A percentile compares a stretch with the other conserved stretches of the same genome.
Evolutionary conservation across 257 asterid genomes (phyloP).

Genomic region (Prunella vulgaris): DNA sequence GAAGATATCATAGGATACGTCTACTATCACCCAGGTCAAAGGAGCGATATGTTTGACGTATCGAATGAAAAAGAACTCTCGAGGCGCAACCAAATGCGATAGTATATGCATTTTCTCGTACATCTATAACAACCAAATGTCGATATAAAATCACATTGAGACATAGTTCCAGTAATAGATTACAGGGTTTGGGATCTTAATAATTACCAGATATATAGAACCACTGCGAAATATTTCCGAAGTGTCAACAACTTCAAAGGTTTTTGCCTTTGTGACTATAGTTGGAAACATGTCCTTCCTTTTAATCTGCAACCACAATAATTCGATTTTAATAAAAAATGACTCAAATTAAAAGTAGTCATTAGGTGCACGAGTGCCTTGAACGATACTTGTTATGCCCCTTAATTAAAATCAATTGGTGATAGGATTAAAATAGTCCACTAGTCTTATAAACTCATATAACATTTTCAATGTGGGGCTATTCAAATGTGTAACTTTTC

Average conservation of each 20-base stretch:
- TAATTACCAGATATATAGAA: slow-evolving; percentile 46
- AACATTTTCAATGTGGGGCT: too few relatives aligned
- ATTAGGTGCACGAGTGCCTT: too few relatives aligned
- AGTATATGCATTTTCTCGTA: slow-evolving; percentile 55
- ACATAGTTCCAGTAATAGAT: too few relatives aligned
- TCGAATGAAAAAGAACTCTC: slow-evolving; percentile 60
- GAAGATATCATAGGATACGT: slow-evolving; percentile 48
- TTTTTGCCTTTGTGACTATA: slow-evolving; percentile 45
- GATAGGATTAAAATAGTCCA: too few relatives aligned
- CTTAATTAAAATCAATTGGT: too few relatives aligned
- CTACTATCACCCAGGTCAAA: slow-evolving; percentile 51
- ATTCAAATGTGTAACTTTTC: too few relatives aligned
- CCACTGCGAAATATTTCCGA: slow-evolving; percentile 31
- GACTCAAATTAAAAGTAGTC: too few relatives aligned
- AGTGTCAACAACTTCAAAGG: slow-evolving; percentile 39
- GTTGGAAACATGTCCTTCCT: slow-evolving; percentile 59
- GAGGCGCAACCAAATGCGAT: slow-evolving; percentile 68
- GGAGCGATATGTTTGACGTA: slow-evolving; percentile 32
- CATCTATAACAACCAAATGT: slow-evolving; percentile 39
- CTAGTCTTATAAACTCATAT: too few relatives aligned
- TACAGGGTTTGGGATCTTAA: too few relatives aligned
- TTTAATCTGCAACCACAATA: slow-evolving; percentile 31
- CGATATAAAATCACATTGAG: neutral
- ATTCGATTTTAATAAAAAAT: too few relatives aligned
- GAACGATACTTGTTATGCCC: too few relatives aligned